Evolutionary conservation across 306 rosid species (phyloP), one percentile per base, ranked within the genome.

Genomic region (Begonia peltatifolia): DNA sequence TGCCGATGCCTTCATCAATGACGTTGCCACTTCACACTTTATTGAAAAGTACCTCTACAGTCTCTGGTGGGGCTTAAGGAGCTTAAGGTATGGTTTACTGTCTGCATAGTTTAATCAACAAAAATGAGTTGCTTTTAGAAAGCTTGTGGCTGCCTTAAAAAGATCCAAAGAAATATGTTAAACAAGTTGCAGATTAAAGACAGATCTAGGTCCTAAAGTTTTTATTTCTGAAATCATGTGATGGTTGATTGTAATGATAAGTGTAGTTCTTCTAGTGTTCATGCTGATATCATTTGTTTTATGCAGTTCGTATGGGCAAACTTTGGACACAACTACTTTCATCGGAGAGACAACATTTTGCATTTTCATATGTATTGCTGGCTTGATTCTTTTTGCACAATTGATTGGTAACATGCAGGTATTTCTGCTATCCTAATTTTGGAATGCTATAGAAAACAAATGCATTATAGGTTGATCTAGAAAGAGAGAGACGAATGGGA

Each of bases 331-430:
- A 12, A 85, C 87, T 48, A 71, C 78, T 15, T 85, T 54, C 57
- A 59, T 85, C 11, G 77, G 76, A 0, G 97, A 90, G 75, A 85
- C 87, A 49, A 3, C 50, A 41, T 90, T 90, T 73, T 80, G 84
- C 71, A 74, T 90, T 54, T 2, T 68, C 42, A 41, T 78, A 15
- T 80, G 90, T 67, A 67, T 85, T 54, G 58, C 70, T 61, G 97
- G 95, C 56, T 62, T 85, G 47, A 69, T 83, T 55, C 66, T 90
- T 14, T 74, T 71, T 59, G 65, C 94, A 14, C 83, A 83, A 50
- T 70, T 90, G 72, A 83, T 90, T 66, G 97, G 97, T 54, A 83
- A 85, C 71, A 76, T 90, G 90, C 94, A 85, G 94, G 97, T 85
- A 71, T 14, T 13, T 18, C 12, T 30, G 25, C 55, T 6, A 16